Percentiles rank a stretch among this genome's conserved stretches.
Conservation (phyloP, 768 basidiomycete species). For the Lactarius quietus region DNA sequence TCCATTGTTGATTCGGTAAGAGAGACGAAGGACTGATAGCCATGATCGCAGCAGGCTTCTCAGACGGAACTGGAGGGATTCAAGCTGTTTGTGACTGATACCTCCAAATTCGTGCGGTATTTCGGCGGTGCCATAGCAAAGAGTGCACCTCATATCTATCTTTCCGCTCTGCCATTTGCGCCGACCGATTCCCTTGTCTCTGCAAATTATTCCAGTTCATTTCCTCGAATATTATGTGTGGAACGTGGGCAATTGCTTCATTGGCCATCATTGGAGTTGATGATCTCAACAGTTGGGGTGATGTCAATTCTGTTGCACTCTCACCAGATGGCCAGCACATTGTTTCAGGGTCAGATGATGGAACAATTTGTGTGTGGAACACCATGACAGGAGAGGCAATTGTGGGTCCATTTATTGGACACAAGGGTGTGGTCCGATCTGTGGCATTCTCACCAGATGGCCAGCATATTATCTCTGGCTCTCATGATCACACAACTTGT, state of each 20-base stretch:
- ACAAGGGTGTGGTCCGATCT: background rate
- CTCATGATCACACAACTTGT: background rate
- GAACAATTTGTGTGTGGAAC: too few relatives aligned
- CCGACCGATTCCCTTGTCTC: background rate
- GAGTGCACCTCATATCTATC: background rate
- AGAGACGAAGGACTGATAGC: background rate
- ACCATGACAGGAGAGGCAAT: too few relatives aligned
- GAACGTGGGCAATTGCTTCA: background rate
- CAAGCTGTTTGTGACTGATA: background rate
- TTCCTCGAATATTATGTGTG: background rate
- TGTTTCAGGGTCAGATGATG: too few relatives aligned
- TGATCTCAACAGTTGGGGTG: background rate
- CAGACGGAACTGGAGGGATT: background rate
- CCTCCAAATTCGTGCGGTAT: background rate
- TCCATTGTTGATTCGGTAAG: background rate
- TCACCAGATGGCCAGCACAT: background rate
- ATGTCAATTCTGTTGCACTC: slow-evolving; percentile 5
- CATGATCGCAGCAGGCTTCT: background rate
- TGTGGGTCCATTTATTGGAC: too few relatives aligned
- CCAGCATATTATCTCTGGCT: background rate
- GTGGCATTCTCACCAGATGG: background rate
- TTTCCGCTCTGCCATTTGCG: background rate
- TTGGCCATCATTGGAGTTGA: background rate
- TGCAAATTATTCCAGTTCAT: background rate
- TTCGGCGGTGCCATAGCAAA: background rate